A percentile compares a stretch with the other conserved stretches of the same genome.
Evolutionary conservation across 495 filamentous ascomycete species (phyloP).

Genomic region (Aspergillus steynii): DNA sequence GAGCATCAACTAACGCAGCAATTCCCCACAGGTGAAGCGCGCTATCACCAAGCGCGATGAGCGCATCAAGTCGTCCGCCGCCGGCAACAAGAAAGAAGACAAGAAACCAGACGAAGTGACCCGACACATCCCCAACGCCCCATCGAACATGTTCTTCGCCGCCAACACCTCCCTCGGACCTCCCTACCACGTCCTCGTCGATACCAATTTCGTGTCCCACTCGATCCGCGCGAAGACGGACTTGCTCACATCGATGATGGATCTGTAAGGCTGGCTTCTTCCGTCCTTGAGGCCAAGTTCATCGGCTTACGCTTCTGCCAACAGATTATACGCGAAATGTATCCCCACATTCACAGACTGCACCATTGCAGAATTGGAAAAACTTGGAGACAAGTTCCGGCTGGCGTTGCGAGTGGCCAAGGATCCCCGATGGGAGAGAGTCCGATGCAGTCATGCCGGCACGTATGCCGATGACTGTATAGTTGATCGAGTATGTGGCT

Average conservation of each 20-base stretch:
- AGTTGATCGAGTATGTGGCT: conserved; percentile 75
- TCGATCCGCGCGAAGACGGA: conserved; percentile 89
- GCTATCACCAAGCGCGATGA: conserved; percentile 63
- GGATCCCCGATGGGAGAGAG: conserved; percentile 82
- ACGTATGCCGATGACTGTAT: conserved; percentile 96
- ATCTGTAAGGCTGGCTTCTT: conserved; percentile 44
- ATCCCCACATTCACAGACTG: conserved; percentile 54
- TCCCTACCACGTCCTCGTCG: conserved; percentile 77
- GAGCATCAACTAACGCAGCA: neutral
- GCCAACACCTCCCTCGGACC: conserved; percentile 90
- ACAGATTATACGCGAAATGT: conserved; percentile 52
- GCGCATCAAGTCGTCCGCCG: conserved; percentile 48
- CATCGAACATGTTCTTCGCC: conserved; percentile 89
- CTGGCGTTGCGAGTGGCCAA: conserved; percentile 89
- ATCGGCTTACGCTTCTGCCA: conserved; percentile 63
- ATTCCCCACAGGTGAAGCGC: conserved; percentile 52
- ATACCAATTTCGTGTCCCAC: conserved; percentile 94
- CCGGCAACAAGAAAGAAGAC: conserved; percentile 42
- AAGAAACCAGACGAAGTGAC: conserved; percentile 47
- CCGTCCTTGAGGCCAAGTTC: conserved; percentile 51
- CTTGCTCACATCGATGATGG: conserved; percentile 84
- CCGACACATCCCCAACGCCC: conserved; percentile 63
- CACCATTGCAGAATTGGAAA: conserved; percentile 77
- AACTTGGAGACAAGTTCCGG: conserved; percentile 85
- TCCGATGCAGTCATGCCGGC: conserved; percentile 86